Evolutionary conservation across 1,284 basidiomycete species (phyloP), one percentile per base, ranked within the genome.

Genomic region (Clitocybe nebularis): DNA sequence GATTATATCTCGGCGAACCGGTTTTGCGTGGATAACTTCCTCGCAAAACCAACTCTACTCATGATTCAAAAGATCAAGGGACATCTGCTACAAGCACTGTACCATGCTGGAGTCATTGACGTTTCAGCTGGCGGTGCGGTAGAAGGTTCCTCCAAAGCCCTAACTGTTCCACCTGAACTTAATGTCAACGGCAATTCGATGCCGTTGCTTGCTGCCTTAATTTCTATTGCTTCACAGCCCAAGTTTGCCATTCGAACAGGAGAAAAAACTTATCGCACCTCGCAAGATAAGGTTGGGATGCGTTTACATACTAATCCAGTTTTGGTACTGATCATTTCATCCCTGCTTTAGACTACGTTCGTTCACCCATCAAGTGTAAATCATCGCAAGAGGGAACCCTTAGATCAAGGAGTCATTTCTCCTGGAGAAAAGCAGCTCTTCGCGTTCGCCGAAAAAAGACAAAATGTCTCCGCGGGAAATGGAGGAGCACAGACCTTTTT

Each of bases 351-450:
- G 88, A 62, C 57, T 10, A 77, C 79, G 6, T 74, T 88, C 51
- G 89, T 96, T 46, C 92, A 95, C 58, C 81, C 88, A 0, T 85
- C 86, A 4, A 93, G 89, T 52, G 91, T 97, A 43, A 96, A 95
- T 59, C 74, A 87, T 51, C 76, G 79, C 44, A 89, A 80, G 60
- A 75, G 79, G 71, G 79, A 64, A 55, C 65, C 53, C 59, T 62
- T 69, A 45, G 67, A 73, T 28, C 61, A 66, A 39, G 62, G 69
- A 14, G 64, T 62, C 11, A 39, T 43, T 23, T 42, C 47, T 11
- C 14, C 47, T 22, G 60, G 59, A 38, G 83, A 86, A 60, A 90
- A 84, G 60, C 86, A 92, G 52, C 68, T 97, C 13, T 88, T 87
- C 58, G 89, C 93, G 0, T 97, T 85, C 56, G 73, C 74, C 35